phyloP scores from a whole-genome alignment of 768 basidiomycete species.

The Paxillus rubicundulus region DNA sequence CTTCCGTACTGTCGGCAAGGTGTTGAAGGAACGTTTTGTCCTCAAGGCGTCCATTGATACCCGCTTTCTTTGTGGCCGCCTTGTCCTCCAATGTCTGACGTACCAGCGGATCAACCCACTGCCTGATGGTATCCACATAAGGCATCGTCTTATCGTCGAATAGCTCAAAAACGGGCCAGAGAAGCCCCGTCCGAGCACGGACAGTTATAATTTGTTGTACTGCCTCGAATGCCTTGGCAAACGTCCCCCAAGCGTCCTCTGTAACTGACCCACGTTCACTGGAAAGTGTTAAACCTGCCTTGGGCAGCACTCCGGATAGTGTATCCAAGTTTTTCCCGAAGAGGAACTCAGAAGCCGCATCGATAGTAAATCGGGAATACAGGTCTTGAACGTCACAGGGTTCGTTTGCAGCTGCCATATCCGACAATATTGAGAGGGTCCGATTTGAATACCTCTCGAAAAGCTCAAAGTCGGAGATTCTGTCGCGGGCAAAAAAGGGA shows the following conservation, averaged over 20 bases:
- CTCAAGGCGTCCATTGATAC: constrained; percentile 37
- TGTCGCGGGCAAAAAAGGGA: constrained; percentile 74
- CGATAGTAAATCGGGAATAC: constrained; percentile 64
- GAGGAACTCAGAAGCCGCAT: constrained; percentile 70
- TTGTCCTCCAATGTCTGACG: constrained; percentile 49
- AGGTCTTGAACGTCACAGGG: constrained; percentile 68
- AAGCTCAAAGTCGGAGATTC: constrained; percentile 64
- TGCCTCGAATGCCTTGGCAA: constrained; percentile 43
- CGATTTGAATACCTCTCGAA: constrained; percentile 55
- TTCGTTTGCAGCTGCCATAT: constrained; percentile 34
- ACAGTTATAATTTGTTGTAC: constrained; percentile 35
- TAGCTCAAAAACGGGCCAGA: constrained; percentile 45
- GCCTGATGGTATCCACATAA: constrained; percentile 35
- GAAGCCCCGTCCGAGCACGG: constrained; percentile 36
- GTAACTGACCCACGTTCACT: constrained; percentile 62
- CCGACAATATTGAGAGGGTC: constrained; percentile 49
- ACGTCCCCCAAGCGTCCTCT: constrained; percentile 58
- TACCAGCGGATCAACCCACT: constrained; percentile 63
- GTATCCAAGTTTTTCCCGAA: constrained; percentile 67
- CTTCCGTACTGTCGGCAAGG: constrained; percentile 61
- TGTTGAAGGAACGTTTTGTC: constrained; percentile 69
- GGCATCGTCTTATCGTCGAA: constrained; percentile 36
- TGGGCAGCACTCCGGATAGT: constrained; percentile 51
- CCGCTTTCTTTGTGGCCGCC: constrained; percentile 35
- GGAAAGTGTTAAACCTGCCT: constrained; percentile 42